phyloP scores from a whole-genome alignment of 257 asterid genomes.

The Capsicum baccatum region DNA sequence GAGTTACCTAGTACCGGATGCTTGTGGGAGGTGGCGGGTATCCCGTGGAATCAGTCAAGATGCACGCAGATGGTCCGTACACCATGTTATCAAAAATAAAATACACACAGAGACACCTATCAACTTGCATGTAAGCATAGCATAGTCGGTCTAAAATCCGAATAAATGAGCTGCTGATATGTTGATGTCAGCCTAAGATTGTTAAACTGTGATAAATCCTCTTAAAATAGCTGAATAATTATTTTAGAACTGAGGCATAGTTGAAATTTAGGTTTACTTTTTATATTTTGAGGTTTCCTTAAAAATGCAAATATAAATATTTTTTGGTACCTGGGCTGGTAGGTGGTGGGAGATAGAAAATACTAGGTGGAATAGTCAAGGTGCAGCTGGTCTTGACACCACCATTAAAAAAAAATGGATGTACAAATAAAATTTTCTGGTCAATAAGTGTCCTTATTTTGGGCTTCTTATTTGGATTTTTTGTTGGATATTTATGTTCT shows the following conservation, averaged over 20 bases:
- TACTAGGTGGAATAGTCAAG: slow-evolving; percentile 10
- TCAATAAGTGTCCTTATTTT: background rate
- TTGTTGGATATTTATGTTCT: slow-evolving; percentile 29
- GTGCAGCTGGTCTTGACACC: background rate
- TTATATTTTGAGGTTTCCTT: background rate
- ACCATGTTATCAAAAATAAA: too few species aligned
- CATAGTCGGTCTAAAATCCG: background rate
- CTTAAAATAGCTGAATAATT: background rate
- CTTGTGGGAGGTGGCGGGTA: too few species aligned
- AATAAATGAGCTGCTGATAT: background rate
- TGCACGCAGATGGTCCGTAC: too few species aligned
- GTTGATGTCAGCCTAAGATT: background rate
- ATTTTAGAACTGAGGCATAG: background rate
- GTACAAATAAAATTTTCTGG: background rate
- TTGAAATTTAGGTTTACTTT: background rate
- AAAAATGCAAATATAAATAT: background rate
- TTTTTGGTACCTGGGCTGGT: background rate
- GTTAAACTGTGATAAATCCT: background rate
- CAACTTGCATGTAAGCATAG: background rate
- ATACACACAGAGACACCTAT: background rate
- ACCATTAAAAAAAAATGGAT: background rate
- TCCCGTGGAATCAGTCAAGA: too few species aligned
- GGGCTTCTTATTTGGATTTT: slow-evolving; percentile 20
- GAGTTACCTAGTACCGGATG: too few species aligned
- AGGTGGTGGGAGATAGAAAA: background rate